Evolutionary conservation across 352 stramenopile genomes (phyloP).

Genomic region (Phytophthora agathidicida): DNA sequence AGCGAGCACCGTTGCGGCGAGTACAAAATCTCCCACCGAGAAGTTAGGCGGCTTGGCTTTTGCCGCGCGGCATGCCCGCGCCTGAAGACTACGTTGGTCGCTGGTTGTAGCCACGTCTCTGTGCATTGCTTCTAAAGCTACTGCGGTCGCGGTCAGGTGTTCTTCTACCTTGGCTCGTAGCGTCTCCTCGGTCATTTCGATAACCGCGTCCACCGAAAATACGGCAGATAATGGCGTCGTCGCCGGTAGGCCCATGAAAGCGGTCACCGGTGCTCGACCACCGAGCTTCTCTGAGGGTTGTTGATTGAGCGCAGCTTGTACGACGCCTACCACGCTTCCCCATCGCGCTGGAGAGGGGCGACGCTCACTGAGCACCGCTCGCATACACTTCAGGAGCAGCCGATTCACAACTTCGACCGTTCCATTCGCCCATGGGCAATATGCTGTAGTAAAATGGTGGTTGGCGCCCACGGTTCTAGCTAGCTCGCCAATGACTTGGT

Average conservation of each 20-base stretch:
- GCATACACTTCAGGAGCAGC: slow-evolving; percentile 12
- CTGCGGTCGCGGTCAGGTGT: not conserved
- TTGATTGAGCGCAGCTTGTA: slow-evolving; percentile 1
- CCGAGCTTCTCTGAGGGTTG: not conserved
- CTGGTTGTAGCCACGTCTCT: not conserved
- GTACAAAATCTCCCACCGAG: not conserved
- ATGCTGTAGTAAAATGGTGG: slow-evolving; percentile 38
- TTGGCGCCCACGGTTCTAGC: too few relatives aligned
- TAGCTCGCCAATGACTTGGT: slow-evolving; percentile 20
- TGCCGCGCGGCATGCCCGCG: not conserved
- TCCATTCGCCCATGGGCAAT: slow-evolving; percentile 39
- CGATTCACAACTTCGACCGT: slow-evolving; percentile 41
- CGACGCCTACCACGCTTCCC: not conserved
- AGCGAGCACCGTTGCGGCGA: not conserved
- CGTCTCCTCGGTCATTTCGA: not conserved
- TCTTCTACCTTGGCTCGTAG: not conserved
- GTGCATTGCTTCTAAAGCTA: not conserved
- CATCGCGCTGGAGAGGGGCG: not conserved
- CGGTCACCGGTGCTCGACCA: not conserved
- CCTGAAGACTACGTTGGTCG: too few relatives aligned
- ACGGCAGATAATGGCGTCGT: not conserved
- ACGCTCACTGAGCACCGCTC: not conserved
- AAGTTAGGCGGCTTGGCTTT: not conserved
- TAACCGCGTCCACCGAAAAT: not conserved
- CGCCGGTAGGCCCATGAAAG: slow-evolving; percentile 8